Conservation (phyloP, 73 alveolate genomes). For the Paramecium caudatum region DNA sequence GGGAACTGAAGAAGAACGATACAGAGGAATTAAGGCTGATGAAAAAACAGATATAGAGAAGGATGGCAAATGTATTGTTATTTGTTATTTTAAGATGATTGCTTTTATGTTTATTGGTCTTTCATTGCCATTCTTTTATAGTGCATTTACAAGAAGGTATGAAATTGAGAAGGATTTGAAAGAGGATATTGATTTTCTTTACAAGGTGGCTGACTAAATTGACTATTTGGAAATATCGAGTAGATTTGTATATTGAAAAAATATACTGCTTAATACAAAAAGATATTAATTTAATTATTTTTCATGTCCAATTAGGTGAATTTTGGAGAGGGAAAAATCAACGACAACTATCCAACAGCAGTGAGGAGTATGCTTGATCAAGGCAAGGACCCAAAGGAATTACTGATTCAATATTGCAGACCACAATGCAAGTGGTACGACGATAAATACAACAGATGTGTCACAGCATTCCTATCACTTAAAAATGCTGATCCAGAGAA, state of each 20-base stretch:
- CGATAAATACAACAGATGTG: constrained; percentile 67
- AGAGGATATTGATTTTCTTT: constrained; percentile 43
- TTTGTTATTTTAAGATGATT: neutral
- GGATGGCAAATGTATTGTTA: constrained; percentile 1
- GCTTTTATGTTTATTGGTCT: constrained; percentile 8
- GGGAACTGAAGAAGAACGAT: constrained; percentile 10
- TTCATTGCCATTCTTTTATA: neutral
- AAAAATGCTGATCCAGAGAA: constrained; percentile 71
- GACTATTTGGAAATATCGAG: constrained; percentile 43
- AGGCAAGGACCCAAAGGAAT: constrained; percentile 65
- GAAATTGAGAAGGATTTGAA: constrained; percentile 40
- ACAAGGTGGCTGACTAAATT: constrained; percentile 19
- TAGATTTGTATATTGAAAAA: constrained; percentile 54
- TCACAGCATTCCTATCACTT: constrained; percentile 39
- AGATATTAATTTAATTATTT: constrained; percentile 40
- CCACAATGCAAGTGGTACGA: constrained; percentile 67
- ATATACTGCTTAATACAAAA: neutral
- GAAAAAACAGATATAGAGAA: neutral
- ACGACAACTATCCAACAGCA: constrained; percentile 56
- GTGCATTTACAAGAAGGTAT: constrained; percentile 36
- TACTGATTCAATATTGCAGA: constrained; percentile 51
- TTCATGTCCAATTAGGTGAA: constrained; percentile 55
- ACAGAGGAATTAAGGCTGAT: neutral
- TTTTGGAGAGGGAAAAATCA: constrained; percentile 65
- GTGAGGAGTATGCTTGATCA: constrained; percentile 49